Evolutionary conservation across 331 rosid genomes (phyloP).

Genomic region (Cydonia oblonga): DNA sequence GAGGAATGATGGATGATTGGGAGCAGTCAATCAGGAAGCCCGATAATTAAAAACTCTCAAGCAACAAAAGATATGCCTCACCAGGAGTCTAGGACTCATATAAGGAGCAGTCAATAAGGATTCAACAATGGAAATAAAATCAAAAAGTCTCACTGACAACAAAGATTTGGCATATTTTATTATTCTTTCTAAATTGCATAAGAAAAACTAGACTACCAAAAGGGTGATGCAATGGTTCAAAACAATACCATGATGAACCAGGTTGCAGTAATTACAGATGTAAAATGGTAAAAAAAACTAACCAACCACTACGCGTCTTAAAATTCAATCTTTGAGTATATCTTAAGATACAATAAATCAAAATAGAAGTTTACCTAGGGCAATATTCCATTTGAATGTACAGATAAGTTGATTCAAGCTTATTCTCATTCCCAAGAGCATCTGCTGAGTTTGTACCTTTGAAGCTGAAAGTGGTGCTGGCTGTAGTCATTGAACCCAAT

Average conservation of each 20-base stretch:
- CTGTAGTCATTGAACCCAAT: conserved; percentile 60
- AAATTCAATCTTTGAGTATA: not conserved
- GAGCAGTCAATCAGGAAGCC: too few relatives aligned
- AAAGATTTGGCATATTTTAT: not conserved
- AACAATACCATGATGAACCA: not conserved
- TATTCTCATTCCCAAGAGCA: conserved; percentile 51
- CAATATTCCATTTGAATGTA: conserved; percentile 99
- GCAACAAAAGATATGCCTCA: not conserved
- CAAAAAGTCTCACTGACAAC: not conserved
- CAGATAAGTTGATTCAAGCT: conserved; percentile 74
- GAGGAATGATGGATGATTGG: not conserved
- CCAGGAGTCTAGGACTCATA: not conserved
- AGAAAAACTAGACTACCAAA: not conserved
- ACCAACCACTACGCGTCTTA: not conserved
- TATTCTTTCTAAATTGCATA: not conserved
- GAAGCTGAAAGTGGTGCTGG: conserved; percentile 56
- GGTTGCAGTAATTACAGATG: not conserved
- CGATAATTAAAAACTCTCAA: not conserved
- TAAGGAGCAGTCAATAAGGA: not conserved
- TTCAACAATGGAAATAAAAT: not conserved
- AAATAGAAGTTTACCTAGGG: conserved; percentile 53
- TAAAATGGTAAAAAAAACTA: not conserved
- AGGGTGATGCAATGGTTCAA: not conserved
- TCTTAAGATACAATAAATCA: not conserved
- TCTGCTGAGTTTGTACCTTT: conserved; percentile 39